Base-by-base conservation (phyloP, 2,329 filamentous ascomycete genomes). In the Penicillium corylophilum region DNA sequence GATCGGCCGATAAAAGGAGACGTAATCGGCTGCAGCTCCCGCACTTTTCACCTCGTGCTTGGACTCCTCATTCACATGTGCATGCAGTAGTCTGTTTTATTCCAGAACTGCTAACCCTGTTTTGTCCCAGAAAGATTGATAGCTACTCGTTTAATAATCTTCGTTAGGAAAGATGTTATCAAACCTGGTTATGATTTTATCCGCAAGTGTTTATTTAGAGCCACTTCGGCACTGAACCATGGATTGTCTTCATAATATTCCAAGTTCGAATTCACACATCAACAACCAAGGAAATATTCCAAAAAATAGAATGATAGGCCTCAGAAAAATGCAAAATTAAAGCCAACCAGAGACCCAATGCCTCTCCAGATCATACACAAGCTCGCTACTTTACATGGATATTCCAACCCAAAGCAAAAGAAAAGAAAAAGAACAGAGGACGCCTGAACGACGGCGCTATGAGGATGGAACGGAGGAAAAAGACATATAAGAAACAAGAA, bases 361-460 rank as follows among this genome's bases (percentile, higher is more conserved):
- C 36, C 35, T 43, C 20, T 47, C 35, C 46, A 52, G 33, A 55
- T 52, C 35, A 52, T 52, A 60, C 55, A 61, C 12, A 48, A 40
- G 36, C 26, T 44, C 43, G 28, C 23, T 61, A 57, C 36, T 59
- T 47, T 60, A 57, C 56, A 59, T 51, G 45, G 52, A 62, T 60
- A 59, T 56, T 46, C 44, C 46, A 26, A 42, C 38, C 44, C 15
- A 50, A 49, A 36, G 36, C 45, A 8, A 28, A 10, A 12, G 7
- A 10, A 10, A 28, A 28, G 12, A 12, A 39, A 44, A 40, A 39
- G 48, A 42, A 40, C 18, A 48, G 33, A 38, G 35, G 12, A 61
- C 52, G 48, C 55, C 48, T 43, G 56, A 55, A 47, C 28, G 44
- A 54, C 54, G 51, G 48, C 53, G 55, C 55, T 60, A 56, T 58